Evolutionary conservation across 805 yeast species (phyloP), one percentile per base, ranked within the genome.

Genomic region (Barnettozyma populi): DNA sequence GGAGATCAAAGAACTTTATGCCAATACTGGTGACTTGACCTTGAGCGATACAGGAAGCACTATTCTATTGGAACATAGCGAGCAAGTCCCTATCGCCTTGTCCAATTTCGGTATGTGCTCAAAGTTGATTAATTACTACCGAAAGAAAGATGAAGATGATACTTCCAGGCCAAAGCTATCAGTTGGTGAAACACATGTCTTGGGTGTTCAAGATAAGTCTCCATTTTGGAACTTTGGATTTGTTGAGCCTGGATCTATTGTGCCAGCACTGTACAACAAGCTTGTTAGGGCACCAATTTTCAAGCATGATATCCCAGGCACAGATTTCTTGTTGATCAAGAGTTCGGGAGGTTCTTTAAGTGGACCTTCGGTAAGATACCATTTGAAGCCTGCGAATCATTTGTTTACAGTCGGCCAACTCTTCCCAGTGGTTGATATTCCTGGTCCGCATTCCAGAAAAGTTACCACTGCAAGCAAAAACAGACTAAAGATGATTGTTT

Each of bases 171-270:
- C 98, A 0, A 92, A 90, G 59, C 72, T 90, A 24, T 78, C 88
- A 1, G 75, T 90, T 37, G 99, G 99, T 40, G 99, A 94, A 63
- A 94, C 98, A 0, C 94, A 87, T 67, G 96, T 94, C 3, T 71
- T 94, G 34, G 97, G 97, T n/a, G 87, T 88, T 1, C 96, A 90
- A 62, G 99, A 94, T 67, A 77, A 95, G 57, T 87, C 96, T 7
- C 97, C 99, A 11, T 94, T 94, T 63, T 94, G 99, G 98, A 94
- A 90, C 64, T 94, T 90, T 70, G 99, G 99, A 1, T 87, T 86
- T 68, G 98, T 94, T 7, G 96, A 89, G 41, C 87, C 90, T 3
- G 99, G 99, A 2, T 88, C 85, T 57, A 80, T 89, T 47, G 97
- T 90, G 3, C 98, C 98, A 1, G 87, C 99, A 0, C 69, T 92